Percentiles rank a stretch among this genome's conserved stretches.
Conservation (phyloP, 371 early-diverging fungal species). For the Actinomucor elegans region DNA sequence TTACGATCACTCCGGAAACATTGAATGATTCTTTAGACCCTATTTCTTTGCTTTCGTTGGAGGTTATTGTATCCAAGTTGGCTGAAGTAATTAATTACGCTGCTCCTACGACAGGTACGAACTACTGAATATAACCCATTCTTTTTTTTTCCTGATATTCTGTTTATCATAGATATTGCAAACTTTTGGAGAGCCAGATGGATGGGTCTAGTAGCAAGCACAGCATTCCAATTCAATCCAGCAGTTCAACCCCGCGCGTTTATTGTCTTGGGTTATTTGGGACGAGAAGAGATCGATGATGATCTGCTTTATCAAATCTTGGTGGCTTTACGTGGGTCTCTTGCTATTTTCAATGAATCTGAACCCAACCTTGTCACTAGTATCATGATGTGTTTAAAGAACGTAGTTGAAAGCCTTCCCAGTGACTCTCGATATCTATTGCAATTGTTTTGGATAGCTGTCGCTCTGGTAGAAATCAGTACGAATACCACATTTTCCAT, state of each 20-base stretch:
- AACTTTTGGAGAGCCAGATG: slow-evolving; percentile 85
- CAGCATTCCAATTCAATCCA: slow-evolving; percentile 89
- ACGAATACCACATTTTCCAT: slow-evolving; percentile 71
- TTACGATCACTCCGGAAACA: slow-evolving; percentile 60
- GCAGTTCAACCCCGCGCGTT: slow-evolving; percentile 92
- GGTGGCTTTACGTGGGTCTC: slow-evolving; percentile 76
- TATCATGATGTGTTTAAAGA: slow-evolving; percentile 82
- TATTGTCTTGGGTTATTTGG: slow-evolving; percentile 83
- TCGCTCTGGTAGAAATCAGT: slow-evolving; percentile 81
- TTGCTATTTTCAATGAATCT: slow-evolving; percentile 76
- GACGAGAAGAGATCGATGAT: slow-evolving; percentile 81
- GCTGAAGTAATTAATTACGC: slow-evolving; percentile 74
- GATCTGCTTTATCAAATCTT: slow-evolving; percentile 86
- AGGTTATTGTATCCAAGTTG: slow-evolving; percentile 71
- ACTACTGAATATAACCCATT: neutral
- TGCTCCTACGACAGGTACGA: slow-evolving; percentile 65
- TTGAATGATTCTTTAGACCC: slow-evolving; percentile 61
- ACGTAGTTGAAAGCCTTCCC: slow-evolving; percentile 76
- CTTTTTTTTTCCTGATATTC: no score
- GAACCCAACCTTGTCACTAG: slow-evolving; percentile 71
- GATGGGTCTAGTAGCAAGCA: slow-evolving; percentile 86
- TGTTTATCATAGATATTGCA: slow-evolving; percentile 53
- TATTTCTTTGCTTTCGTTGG: slow-evolving; percentile 70
- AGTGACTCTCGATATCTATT: slow-evolving; percentile 72
- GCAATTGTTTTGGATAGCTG: slow-evolving; percentile 85